A percentile compares a stretch with the other conserved stretches of the same genome.
Conservation (phyloP, 2,329 filamentous ascomycete genomes). For the Achaetomium macrosporum region DNA sequence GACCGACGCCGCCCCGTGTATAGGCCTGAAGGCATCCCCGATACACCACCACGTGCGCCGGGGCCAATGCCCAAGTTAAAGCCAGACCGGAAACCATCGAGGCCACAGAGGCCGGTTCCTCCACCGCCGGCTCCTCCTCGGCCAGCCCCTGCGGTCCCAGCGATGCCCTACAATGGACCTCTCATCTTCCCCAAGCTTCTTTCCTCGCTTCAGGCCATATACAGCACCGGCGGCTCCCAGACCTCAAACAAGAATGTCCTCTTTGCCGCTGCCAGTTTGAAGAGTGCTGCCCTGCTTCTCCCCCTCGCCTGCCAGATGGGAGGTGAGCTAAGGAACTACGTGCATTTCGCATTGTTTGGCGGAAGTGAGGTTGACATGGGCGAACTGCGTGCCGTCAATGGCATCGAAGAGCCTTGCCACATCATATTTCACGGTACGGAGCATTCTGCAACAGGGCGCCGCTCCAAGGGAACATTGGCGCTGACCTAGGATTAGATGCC, state of each 20-base stretch:
- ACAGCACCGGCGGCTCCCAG: slow-evolving; percentile 44
- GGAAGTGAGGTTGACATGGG: slow-evolving; percentile 63
- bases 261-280: slow-evolving; percentile 70
- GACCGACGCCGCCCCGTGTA: slow-evolving; percentile 37
- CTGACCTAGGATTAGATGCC: slow-evolving; percentile 52
- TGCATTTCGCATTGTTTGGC: slow-evolving; percentile 78
- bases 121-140: neutral
- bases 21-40: slow-evolving; percentile 16
- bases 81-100: slow-evolving; percentile 11
- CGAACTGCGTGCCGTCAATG: slow-evolving; percentile 70
- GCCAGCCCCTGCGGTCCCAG: neutral
- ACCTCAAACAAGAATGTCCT: slow-evolving; percentile 63
- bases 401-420: slow-evolving; percentile 64
- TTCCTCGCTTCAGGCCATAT: slow-evolving; percentile 54
- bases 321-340: slow-evolving; percentile 58
- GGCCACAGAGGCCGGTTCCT: slow-evolving; percentile 8
- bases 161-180: slow-evolving; percentile 54
- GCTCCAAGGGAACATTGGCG: neutral
- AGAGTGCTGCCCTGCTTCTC: slow-evolving; percentile 65
- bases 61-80: slow-evolving; percentile 12
- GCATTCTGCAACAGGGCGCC: neutral
- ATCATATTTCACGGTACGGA: slow-evolving; percentile 53
- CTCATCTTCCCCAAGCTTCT: slow-evolving; percentile 64
- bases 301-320: slow-evolving; percentile 88
- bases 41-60: neutral